phyloP scores from a whole-genome alignment of 179 eudicot genomes.

The Patellifolia procumbens region DNA sequence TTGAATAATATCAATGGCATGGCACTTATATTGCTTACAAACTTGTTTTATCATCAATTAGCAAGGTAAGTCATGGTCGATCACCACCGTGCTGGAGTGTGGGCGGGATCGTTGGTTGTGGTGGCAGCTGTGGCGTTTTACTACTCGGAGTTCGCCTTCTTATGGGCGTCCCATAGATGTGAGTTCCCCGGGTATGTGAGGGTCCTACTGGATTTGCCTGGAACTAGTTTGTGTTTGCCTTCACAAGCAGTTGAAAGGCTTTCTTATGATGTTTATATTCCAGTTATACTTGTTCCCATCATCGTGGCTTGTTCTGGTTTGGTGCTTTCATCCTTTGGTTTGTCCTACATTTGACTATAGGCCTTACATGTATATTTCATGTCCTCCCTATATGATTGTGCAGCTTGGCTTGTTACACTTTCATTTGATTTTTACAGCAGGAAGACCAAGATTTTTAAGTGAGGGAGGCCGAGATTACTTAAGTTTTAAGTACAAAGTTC shows the following conservation, averaged over 20 bases:
- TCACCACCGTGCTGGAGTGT: constrained; percentile 12
- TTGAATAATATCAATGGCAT: constrained; percentile 27
- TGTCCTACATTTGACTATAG: not conserved
- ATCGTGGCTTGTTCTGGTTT: constrained; percentile 33
- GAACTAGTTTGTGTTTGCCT: constrained; percentile 35
- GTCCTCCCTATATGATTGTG: no score
- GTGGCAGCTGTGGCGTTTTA: constrained; percentile 23
- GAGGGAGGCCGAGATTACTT: no score
- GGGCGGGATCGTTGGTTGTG: constrained; percentile 24
- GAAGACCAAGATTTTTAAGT: no score
- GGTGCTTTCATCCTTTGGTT: constrained; percentile 13
- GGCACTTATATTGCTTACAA: constrained; percentile 10
- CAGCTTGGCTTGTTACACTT: no score
- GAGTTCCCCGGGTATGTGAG: constrained; percentile 23
- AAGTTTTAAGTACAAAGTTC: no score
- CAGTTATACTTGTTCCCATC: constrained; percentile 30
- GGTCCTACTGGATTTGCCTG: constrained; percentile 37
- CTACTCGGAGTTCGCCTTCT: constrained; percentile 29
- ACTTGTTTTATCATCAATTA: constrained; percentile 6
- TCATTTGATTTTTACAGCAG: no score
- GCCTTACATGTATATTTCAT: not conserved
- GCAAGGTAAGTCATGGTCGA: not conserved
- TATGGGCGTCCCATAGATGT: constrained; percentile 28
- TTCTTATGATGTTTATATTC: constrained; percentile 29
- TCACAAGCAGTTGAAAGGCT: constrained; percentile 26